phyloP scores from a whole-genome alignment of 2,329 filamentous ascomycete genomes.

The Hymenoscyphus scutula region DNA sequence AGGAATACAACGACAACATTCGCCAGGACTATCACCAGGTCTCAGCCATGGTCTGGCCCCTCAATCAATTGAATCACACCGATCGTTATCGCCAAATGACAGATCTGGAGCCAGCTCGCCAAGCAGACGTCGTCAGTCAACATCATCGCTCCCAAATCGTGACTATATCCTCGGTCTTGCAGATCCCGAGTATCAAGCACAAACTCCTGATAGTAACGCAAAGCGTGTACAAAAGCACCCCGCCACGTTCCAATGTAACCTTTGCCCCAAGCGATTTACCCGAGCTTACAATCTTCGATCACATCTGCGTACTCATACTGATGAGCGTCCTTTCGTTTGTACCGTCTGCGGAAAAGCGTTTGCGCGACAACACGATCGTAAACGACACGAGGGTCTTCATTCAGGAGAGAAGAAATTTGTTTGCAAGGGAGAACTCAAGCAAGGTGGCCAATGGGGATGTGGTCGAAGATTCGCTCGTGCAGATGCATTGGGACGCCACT shows the following conservation, averaged over 20 bases:
- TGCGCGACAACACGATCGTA: constrained; percentile 93
- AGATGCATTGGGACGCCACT: constrained; percentile 90
- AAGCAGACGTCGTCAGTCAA: constrained; percentile 56
- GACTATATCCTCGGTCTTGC: constrained; percentile 88
- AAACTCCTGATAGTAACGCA: constrained; percentile 55
- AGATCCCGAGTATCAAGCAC: constrained; percentile 77
- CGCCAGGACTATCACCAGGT: constrained; percentile 52
- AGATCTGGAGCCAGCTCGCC: constrained; percentile 48
- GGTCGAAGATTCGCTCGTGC: constrained; percentile 90
- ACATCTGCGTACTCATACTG: constrained; percentile 92
- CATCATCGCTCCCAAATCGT: constrained; percentile 55
- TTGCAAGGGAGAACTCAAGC: constrained; percentile 86
- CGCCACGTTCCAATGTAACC: constrained; percentile 89
- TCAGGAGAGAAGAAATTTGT: constrained; percentile 99
- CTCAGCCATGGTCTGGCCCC: constrained; percentile 49
- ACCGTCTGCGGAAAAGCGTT: constrained; percentile 97
- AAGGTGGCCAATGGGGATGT: constrained; percentile 85
- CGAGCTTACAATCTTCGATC: constrained; percentile 95
- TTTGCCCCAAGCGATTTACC: constrained; percentile 95
- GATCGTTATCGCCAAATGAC: constrained; percentile 60
- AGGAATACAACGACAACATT: constrained; percentile 47
- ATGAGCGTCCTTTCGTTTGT: constrained; percentile 95
- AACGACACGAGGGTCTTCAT: constrained; percentile 93
- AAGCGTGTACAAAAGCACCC: constrained; percentile 97
- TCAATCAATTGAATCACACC: constrained; percentile 45